A percentile compares a stretch with the other conserved stretches of the same genome.
Evolutionary conservation across 2,329 filamentous ascomycete species (phyloP).

Genomic region (Microdochium trichocladiopsis): DNA sequence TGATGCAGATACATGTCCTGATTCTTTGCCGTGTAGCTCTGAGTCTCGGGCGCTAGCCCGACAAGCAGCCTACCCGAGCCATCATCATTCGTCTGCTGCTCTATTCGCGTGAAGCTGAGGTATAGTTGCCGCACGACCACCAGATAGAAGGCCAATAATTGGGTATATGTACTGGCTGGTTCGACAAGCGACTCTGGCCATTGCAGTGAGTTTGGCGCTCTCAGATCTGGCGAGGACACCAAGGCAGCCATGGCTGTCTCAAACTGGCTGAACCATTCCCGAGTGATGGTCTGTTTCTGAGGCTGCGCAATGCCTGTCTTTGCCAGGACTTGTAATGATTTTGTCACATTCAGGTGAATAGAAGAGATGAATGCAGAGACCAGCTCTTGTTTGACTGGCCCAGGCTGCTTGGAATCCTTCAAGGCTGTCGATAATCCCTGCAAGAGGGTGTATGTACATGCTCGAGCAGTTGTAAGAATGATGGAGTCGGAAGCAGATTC

Average conservation of each 20-base stretch:
- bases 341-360: slow-evolving; percentile 13
- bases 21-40: not conserved
- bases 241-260: not conserved
- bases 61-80: not conserved
- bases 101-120: slow-evolving; percentile 14
- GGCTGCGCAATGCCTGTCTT: not conserved
- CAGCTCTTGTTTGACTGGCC: not conserved
- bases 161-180: slow-evolving; percentile 3
- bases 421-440: slow-evolving; percentile 14
- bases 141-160: slow-evolving; percentile 15
- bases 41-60: not conserved
- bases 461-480: slow-evolving; percentile 32
- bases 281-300: slow-evolving; percentile 8
- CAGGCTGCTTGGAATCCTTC: not conserved
- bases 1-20: slow-evolving; percentile 18
- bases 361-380: slow-evolving; percentile 16
- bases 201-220: not conserved
- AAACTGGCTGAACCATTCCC: slow-evolving; percentile 7
- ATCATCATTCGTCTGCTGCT: not conserved
- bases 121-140: slow-evolving; percentile 20
- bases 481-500: slow-evolving; percentile 20
- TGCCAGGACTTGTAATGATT: slow-evolving; percentile 6
- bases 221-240: not conserved
- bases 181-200: not conserved
- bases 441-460: slow-evolving; percentile 25